Evolutionary conservation across 108 stramenopile species (phyloP).

Genomic region (Aurantiochytrium sp.): DNA sequence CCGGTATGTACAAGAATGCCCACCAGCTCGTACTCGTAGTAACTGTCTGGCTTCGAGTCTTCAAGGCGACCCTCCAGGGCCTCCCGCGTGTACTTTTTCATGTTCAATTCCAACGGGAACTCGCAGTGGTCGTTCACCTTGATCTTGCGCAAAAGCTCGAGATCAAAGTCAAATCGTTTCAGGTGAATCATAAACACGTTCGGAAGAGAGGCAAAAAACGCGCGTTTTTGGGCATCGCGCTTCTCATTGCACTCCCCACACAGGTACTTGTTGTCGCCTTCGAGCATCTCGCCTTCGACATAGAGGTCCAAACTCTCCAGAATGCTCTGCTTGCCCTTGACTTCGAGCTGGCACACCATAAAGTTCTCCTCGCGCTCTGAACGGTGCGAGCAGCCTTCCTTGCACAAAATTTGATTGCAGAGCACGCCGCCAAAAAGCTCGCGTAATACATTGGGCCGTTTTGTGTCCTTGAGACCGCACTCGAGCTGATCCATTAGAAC

Average conservation of each 20-base stretch:
- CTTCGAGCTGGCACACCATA: conserved; percentile 21
- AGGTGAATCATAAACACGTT: conserved; percentile 47
- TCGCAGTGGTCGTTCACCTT: conserved; percentile 55
- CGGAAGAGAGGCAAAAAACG: conserved; percentile 29
- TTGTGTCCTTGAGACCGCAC: neutral
- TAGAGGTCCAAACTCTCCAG: conserved; percentile 34
- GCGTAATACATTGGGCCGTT: conserved; percentile 24
- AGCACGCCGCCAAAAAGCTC: conserved; percentile 38
- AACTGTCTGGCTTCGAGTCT: conserved; percentile 18
- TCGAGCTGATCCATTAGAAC: conserved; percentile 40
- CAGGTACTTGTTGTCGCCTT: conserved; percentile 38
- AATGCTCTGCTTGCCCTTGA: conserved; percentile 31
- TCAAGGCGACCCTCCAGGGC: neutral
- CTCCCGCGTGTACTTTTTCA: conserved; percentile 49
- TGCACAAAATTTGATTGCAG: conserved; percentile 41
- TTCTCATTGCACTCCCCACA: conserved; percentile 24
- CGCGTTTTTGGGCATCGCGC: conserved; percentile 21
- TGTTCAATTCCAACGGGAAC: conserved; percentile 54
- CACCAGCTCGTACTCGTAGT: conserved; percentile 47
- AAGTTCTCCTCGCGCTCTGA: conserved; percentile 42
- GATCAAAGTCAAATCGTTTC: conserved; percentile 60
- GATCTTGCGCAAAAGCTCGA: conserved; percentile 43
- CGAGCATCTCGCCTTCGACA: conserved; percentile 41
- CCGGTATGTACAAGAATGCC: conserved; percentile 62
- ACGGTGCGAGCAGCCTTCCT: conserved; percentile 23